A percentile compares a stretch with the other conserved stretches of the same genome.
phyloP scores from a whole-genome alignment of 176 grass and related monocot species.

The Hordeum marinum region DNA sequence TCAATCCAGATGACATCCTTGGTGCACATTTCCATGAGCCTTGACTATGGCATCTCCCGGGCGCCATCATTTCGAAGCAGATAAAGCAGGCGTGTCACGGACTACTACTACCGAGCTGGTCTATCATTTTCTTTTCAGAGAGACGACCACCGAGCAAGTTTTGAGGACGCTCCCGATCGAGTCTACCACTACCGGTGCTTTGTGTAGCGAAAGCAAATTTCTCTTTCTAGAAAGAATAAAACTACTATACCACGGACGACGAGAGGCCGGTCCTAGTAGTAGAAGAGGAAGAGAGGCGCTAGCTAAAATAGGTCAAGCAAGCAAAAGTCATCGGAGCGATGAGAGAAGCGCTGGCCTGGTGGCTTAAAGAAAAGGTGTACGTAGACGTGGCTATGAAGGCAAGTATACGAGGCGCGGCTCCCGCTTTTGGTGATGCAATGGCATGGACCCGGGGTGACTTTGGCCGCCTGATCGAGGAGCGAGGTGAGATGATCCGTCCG shows the following conservation, averaged over 20 bases:
- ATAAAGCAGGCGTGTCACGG: not conserved
- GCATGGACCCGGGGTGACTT: not conserved
- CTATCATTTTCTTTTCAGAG: not conserved
- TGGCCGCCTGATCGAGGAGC: not conserved
- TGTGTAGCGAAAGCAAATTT: not conserved
- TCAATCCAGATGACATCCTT: not conserved
- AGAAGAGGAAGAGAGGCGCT: not conserved
- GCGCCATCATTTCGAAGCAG: slow-evolving; percentile 4
- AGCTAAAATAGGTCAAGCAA: not conserved
- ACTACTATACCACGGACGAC: not conserved
- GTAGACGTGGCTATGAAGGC: slow-evolving; percentile 19
- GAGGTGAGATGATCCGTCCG: slow-evolving; percentile 30
- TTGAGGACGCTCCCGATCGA: not conserved
- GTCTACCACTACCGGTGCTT: not conserved
- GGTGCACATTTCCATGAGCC: not conserved
- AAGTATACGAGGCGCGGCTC: not conserved
- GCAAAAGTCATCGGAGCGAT: slow-evolving; percentile 31
- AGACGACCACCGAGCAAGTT: not conserved
- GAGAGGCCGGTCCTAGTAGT: not conserved
- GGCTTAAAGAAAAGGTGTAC: not conserved
- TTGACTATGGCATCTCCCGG: not conserved
- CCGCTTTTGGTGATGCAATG: not conserved
- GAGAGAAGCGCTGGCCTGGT: not conserved
- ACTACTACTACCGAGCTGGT: not conserved
- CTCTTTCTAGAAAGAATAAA: slow-evolving; percentile 48